Evolutionary conservation across 2,329 filamentous ascomycete genomes (phyloP).

Genomic region (Colletotrichum noveboracense): DNA sequence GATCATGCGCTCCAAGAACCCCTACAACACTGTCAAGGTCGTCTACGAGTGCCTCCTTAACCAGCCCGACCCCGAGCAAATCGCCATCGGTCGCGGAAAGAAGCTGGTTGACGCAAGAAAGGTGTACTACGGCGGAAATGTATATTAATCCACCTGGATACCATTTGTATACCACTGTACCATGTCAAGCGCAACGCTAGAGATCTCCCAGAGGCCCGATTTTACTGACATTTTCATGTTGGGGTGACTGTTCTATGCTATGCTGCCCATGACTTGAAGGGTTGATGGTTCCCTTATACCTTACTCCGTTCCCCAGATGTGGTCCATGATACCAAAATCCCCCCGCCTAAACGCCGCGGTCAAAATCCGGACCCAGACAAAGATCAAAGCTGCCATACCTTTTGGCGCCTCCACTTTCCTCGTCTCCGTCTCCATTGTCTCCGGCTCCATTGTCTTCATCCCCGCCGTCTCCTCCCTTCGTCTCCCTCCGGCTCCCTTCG

Average conservation of each 20-base stretch:
- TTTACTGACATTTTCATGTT: neutral
- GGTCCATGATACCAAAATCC: neutral
- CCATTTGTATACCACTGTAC: conserved; percentile 14
- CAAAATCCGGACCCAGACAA: neutral
- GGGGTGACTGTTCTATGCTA: neutral
- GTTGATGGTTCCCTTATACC: neutral
- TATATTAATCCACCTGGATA: conserved; percentile 51
- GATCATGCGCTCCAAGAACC: conserved; percentile 86
- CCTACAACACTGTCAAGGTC: conserved; percentile 98
- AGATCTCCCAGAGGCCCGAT: neutral
- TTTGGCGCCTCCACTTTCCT: neutral
- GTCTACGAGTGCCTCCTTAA: conserved; percentile 80
- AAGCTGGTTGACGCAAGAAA: conserved; percentile 96
- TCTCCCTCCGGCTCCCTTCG: neutral
- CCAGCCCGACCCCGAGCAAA: conserved; percentile 87
- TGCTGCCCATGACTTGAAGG: neutral
- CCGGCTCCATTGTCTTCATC: neutral
- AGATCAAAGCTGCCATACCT: neutral
- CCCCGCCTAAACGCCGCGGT: neutral
- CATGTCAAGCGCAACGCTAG: conserved; percentile 17
- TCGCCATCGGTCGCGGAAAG: conserved; percentile 87
- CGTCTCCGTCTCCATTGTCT: neutral
- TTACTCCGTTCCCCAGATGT: neutral
- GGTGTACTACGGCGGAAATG: conserved; percentile 90
- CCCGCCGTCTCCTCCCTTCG: neutral